These are phyloP conservation scores for Suillus decipiens DNA, from an alignment of 768 basidiomycete species.

Conservation along the genomic window DNA sequence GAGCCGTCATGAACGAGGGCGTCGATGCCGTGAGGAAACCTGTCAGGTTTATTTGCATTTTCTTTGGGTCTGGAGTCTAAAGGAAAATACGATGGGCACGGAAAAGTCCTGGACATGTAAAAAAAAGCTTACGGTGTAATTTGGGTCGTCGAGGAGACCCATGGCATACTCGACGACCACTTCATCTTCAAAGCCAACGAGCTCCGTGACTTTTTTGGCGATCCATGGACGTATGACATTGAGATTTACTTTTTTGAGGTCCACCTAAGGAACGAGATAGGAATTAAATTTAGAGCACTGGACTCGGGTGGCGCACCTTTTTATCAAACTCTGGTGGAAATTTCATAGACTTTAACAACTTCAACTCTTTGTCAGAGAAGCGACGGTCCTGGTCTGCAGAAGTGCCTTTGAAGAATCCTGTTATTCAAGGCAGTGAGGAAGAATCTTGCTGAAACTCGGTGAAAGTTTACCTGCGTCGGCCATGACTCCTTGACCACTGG, in stretches of 20 bases:
- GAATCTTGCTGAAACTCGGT: background rate
- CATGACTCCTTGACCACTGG: conserved; percentile 35
- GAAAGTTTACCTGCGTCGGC: conserved; percentile 56
- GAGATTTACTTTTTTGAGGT: conserved; percentile 94
- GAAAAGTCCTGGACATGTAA: background rate
- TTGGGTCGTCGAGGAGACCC: conserved; percentile 87
- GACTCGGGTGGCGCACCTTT: conserved; percentile 52
- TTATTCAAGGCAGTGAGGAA: conserved; percentile 14
- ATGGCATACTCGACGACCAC: conserved; percentile 96
- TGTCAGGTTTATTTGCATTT: conserved; percentile 93
- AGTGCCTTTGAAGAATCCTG: conserved; percentile 89
- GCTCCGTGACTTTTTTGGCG: conserved; percentile 86
- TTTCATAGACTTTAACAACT: conserved; percentile 85
- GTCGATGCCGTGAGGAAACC: conserved; percentile 93
- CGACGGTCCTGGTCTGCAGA: conserved; percentile 90
- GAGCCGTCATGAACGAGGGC: conserved; percentile 77
- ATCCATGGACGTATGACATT: conserved; percentile 94
- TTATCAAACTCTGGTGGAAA: conserved; percentile 89
- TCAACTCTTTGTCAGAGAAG: conserved; percentile 93
- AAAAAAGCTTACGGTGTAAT: conserved; percentile 64
- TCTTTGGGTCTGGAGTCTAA: conserved; percentile 88
- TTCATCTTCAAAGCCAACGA: conserved; percentile 95
- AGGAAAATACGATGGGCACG: background rate
- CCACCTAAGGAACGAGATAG: conserved; percentile 54
- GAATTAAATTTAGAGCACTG: conserved; percentile 1